Base-by-base conservation (phyloP, 2,329 filamentous ascomycete genomes). In the Ophiobolus disseminans region DNA sequence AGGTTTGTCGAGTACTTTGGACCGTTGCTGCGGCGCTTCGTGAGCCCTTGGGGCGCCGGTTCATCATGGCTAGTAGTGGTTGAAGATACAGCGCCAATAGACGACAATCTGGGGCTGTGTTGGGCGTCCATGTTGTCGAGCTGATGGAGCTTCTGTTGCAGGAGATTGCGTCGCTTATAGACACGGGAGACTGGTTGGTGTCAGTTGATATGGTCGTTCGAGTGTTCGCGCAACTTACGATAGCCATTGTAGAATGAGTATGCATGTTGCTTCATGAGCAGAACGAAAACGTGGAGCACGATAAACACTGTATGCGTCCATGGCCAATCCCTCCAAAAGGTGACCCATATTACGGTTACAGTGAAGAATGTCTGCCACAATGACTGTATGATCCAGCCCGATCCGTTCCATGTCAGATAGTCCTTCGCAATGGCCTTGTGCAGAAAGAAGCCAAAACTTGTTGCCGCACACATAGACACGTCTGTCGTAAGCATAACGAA, bases 291-390 rank as follows among this genome's bases (percentile, higher is more conserved):
- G 65, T 92, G 88, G 14, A 92, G 75, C 8, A 89, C 85, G 40
- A 90, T 88, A 69, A 89, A 91, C 14, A 91, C 86, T 1, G 87
- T 90, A 63, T 91, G 89, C 11, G 89, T 90, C 89, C 89, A 92
- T 1, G 88, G 87, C 89, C 89, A 93, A 40, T 90, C 83, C 4
- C 88, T 81, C 63, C 85, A 80, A 40, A 88, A 80, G 0, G 88
- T 87, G 75, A 88, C 83, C 41, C 80, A 82, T 4, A 91, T 75
- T 3, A 87, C 81, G 7, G 77, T 77, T 3, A 75, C 79, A 9
- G 91, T 80, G 60, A 87, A 91, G 11, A 78, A 53, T 0, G 78
- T 76, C 73, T 93, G 86, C 88, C 88, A 92, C 1, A 87, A 74
- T 63, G 88, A 87, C 65, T 92, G 89, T 21, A 91, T 73, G 19